Base-by-base conservation (phyloP, 2,329 filamentous ascomycete genomes). In the Parascedosporium putredinis region DNA sequence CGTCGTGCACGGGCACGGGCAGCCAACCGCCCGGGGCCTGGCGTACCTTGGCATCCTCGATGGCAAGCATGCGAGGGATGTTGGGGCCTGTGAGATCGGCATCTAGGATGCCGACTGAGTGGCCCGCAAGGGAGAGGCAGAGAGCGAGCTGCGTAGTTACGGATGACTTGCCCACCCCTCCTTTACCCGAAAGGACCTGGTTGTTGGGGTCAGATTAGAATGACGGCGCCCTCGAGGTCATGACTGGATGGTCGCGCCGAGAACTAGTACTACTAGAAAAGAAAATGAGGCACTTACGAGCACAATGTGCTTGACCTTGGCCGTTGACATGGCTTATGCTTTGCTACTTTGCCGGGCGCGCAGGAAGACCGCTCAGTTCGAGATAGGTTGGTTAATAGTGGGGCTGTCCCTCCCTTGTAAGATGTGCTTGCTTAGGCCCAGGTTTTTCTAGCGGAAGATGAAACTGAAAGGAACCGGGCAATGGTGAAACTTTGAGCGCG, bases 61-160 rank as follows among this genome's bases (percentile, higher is more conserved):
- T 86, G 48, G 86, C 87, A 54, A 98, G 88, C 69, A 98, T 88
- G 47, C 90, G 87, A 22, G 93, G 93, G 61, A 98, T 97, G 14
- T 90, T 96, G 14, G 93, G 93, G 1, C 93, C 93, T 1, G 93
- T 98, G 16, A 98, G 78, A 64, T 98, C 93, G 62, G 97, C 84
- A 64, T 98, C 93, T 57, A 98, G 85, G 24, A 98, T 89, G 49
- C 93, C 93, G 40, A 97, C 91, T 0, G 87, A 89, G 64, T 91
- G 79, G 51, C 91, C 91, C 55, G 87, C 80, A 1, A 93, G 77
- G 2, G 88, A 84, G 27, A 98, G 81, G 1, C 90, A 89, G 33
- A 98, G 79, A 7, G 93, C 93, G 14, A 98, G 82, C 65, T 98
- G 93, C 1, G 91, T 94, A 1, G 93, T 97, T n/a, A 96, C 83